Base-by-base conservation (phyloP, 73 alveolate species). In the Paramecium sexaurelia region DNA sequence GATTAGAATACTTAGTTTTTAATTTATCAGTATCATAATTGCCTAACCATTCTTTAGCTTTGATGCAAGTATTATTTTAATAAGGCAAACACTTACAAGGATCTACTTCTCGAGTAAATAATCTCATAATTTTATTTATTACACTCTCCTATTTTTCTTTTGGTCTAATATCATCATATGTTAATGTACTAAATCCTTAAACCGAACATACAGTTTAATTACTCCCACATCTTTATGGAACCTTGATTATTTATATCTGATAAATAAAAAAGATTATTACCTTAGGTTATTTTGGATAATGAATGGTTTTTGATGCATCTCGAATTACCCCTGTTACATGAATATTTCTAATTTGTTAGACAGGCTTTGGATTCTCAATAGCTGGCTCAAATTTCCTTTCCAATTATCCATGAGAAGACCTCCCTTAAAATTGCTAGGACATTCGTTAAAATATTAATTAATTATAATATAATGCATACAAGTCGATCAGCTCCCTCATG, bases 21-120 rank as follows among this genome's bases (percentile, higher is more conserved):
- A 71, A 27, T 71, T 40, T 45, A 20, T 78, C 90, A 29, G n/a
- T 7, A 41, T 39, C 75, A 19, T 20, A 24, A 26, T 78, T 43
- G 15, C 90, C 90, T 45, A 78, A 78, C 90, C 90, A 78, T 40
- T 40, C 40, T 45, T 41, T 78, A 41, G 90, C 90, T 24, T 22
- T 40, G 2, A 29, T 40, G n/a, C 90, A 78, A 22, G 90, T 78
- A 33, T 71, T 71, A 20, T 32, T 71, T 40, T 45, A 22, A 78
- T 17, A 39, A 78, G 68, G 40, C 10, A 39, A 39, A 45, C 90
- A 78, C 41, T 45, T 78, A 78, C 90, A 78, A 29, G 40, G 43
- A 41, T 78, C 90, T 11, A 22, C 32, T 19, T 37, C 47, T 11
- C 43, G 69, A 10, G 86, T 71, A 71, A 71, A 71, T 0, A 78